Evolutionary conservation across 208 protist genomes (phyloP), one percentile per base, ranked within the genome.

Genomic region (Crithidia expoeki): DNA sequence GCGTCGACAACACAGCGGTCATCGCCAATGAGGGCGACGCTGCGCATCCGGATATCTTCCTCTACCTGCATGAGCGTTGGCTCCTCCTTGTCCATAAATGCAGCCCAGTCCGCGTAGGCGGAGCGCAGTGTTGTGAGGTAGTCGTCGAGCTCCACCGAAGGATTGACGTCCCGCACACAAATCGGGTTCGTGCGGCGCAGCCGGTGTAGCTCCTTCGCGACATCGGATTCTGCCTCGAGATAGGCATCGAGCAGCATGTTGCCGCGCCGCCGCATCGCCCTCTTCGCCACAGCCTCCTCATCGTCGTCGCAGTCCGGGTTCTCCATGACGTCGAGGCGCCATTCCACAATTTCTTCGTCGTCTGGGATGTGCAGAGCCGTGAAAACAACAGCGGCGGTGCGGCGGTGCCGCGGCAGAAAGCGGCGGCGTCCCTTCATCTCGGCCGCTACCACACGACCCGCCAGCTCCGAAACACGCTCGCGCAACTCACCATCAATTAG

Each of bases 101-200:
- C 47, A 30, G 68, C 57, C 70, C 81, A 86, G 36, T 93, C 83
- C 23, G 74, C 76, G 57, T 88, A 84, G 44, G 68, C 68, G 2
- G 51, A 55, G 5, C 76, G 68, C 51, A 93, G 66, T 12, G 81
- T 76, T 17, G 72, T 55, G 23, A 89, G 80, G 64, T 77, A 84
- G 53, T 81, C 79, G 56, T 94, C 79, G 25, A 72, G 19, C 52
- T 83, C 60, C 21, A 94, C 76, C 27, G 76, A 76, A 0, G 88
- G 83, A 61, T 91, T 86, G 19, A 89, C 80, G 63, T 94, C 79
- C 0, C 77, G 83, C n/a, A 80, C 83, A 40, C 86, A 90, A 38
- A 80, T 85, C 3, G 85, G 81, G 65, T 87, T 85, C 19, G 34
- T 21, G n/a, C 76, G 68, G 21, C 83, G 85, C 50, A 94, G 76